Conservation (phyloP, 2,329 filamentous ascomycete species). For the Apiospora aurea region DNA sequence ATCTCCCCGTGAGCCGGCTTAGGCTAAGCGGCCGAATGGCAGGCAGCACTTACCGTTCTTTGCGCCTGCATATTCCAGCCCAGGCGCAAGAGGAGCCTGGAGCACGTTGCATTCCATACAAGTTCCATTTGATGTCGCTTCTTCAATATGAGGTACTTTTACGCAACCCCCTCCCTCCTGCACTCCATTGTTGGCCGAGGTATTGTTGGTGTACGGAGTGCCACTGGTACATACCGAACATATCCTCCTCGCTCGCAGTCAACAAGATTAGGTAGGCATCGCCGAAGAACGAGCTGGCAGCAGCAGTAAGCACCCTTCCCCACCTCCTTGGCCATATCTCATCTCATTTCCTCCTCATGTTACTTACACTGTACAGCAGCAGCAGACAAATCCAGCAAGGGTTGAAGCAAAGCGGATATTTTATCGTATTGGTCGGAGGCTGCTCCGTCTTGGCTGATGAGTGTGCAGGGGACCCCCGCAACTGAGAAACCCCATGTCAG, state of each 20-base stretch:
- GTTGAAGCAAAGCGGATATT: conserved; percentile 5
- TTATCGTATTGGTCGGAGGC: conserved; percentile 22
- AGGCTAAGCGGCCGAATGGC: conserved; percentile 11
- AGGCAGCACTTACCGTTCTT: not conserved
- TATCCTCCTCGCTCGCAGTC: not conserved
- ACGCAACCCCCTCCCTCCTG: not conserved
- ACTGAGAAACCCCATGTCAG: conserved; percentile 19
- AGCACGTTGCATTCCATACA: not conserved
- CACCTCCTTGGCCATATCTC: conserved; percentile 7
- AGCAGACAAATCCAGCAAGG: not conserved
- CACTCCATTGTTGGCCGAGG: not conserved
- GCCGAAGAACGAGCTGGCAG: not conserved
- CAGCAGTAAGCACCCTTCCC: not conserved
- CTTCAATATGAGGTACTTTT: not conserved
- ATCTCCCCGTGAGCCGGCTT: conserved; percentile 5
- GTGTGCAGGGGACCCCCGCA: conserved; percentile 1
- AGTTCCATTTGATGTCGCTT: not conserved
- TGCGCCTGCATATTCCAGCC: not conserved
- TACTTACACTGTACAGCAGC: conserved; percentile 1
- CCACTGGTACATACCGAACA: too few species aligned
- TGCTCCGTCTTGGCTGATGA: conserved; percentile 24
- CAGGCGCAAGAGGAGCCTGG: conserved; percentile 16
- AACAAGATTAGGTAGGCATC: not conserved
- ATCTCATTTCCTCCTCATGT: not conserved
- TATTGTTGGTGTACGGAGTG: not conserved